These are phyloP conservation scores for Goffeauzyma gilvescens DNA, from an alignment of 768 basidiomycete species.

Conservation along the genomic window DNA sequence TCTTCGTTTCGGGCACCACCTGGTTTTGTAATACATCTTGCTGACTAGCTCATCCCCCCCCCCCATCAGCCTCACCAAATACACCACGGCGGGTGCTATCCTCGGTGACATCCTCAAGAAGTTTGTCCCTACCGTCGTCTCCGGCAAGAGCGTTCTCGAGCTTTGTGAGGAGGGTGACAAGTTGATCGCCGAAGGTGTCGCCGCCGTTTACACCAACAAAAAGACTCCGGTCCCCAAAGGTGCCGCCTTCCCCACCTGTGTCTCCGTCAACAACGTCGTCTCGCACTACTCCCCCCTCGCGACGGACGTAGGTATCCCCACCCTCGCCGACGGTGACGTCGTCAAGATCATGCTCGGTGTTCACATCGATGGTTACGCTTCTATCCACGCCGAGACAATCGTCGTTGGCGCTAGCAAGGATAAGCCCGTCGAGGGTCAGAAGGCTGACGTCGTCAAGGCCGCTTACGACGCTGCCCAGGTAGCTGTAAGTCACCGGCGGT, in stretches of 20 bases:
- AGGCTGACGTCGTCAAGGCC: slow-evolving; percentile 81
- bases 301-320: slow-evolving; percentile 38
- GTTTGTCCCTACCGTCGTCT: slow-evolving; percentile 53
- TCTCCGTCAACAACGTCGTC: slow-evolving; percentile 89
- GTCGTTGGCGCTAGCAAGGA: slow-evolving; percentile 60
- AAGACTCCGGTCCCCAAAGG: slow-evolving; percentile 37
- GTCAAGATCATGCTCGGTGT: slow-evolving; percentile 93
- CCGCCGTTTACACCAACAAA: slow-evolving; percentile 69
- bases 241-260: slow-evolving; percentile 76
- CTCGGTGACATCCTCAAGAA: slow-evolving; percentile 66
- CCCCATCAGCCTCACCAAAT: slow-evolving; percentile 31
- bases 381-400: slow-evolving; percentile 81
- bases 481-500: slow-evolving; percentile 33
- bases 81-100: slow-evolving; percentile 78
- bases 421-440: slow-evolving; percentile 60
- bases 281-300: slow-evolving; percentile 92
- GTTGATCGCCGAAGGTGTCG: slow-evolving; percentile 68
- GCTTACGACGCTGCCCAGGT: slow-evolving; percentile 83
- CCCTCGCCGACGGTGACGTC: slow-evolving; percentile 51
- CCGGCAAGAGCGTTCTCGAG: slow-evolving; percentile 70
- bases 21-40: too few relatives aligned
- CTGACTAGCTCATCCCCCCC: too few relatives aligned
- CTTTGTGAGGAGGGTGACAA: slow-evolving; percentile 85
- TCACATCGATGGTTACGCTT: slow-evolving; percentile 92
- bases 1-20: too few relatives aligned